These are phyloP conservation scores for Cryphonectria carpinicola DNA, from an alignment of 2,329 filamentous ascomycete genomes.

Conservation along the genomic window DNA sequence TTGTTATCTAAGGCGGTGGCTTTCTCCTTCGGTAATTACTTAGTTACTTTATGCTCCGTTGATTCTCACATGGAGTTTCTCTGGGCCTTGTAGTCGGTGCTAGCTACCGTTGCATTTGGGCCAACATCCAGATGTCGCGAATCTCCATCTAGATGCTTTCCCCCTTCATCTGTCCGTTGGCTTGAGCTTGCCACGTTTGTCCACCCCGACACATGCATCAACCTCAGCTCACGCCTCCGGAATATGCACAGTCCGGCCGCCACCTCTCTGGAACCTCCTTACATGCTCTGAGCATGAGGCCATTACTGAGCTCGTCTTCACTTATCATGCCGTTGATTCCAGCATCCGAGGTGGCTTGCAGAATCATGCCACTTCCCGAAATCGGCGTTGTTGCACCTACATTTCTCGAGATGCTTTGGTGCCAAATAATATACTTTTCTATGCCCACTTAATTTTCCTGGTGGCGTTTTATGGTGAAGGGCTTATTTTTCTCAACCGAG, in stretches of 20 bases:
- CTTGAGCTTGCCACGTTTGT: conserved; percentile 5
- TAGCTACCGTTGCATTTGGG: not conserved
- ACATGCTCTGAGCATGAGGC: not conserved
- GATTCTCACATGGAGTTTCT: not conserved
- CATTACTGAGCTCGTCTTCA: not conserved
- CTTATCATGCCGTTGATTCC: conserved; percentile 5
- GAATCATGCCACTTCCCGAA: conserved; percentile 20
- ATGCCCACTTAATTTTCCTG: not conserved
- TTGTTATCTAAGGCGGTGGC: not conserved
- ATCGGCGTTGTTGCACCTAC: not conserved
- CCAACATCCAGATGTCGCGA: not conserved
- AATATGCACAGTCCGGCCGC: conserved; percentile 3
- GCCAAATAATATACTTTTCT: not conserved
- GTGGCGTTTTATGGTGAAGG: not conserved
- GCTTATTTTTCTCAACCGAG: not conserved
- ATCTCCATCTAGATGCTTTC: not conserved
- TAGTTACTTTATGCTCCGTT: not conserved
- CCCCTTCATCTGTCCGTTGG: not conserved
- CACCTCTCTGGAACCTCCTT: not conserved
- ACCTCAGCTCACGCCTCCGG: not conserved
- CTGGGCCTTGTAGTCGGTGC: too few relatives aligned
- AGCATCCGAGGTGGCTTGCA: conserved; percentile 18
- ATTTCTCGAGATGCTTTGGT: not conserved
- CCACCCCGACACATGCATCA: not conserved
- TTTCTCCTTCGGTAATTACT: not conserved